phyloP scores from a whole-genome alignment of 805 yeast genomes.

The Candida maesae region DNA sequence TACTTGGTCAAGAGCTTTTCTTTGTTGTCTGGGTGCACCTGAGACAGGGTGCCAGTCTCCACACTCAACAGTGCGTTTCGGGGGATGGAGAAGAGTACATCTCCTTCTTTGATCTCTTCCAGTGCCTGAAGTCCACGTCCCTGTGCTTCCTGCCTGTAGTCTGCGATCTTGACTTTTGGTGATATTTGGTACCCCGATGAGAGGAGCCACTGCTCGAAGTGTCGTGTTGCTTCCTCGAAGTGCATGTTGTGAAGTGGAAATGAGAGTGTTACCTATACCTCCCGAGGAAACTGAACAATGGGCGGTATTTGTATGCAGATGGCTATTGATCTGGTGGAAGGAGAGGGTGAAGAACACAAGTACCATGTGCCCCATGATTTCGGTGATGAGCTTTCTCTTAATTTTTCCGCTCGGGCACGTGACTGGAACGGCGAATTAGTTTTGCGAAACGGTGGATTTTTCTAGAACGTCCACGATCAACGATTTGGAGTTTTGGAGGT shows the following conservation, averaged over 20 bases:
- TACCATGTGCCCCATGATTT: no score
- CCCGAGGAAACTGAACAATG: no score
- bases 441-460: slow-evolving; percentile 1
- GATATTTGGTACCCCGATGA: slow-evolving; percentile 45
- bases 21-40: slow-evolving; percentile 30
- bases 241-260: no score
- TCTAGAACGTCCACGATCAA: slow-evolving; percentile 10
- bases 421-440: no score
- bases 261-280: no score
- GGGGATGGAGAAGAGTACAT: slow-evolving; percentile 68
- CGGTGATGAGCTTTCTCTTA: no score
- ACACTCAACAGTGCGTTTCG: slow-evolving; percentile 52
- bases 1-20: slow-evolving; percentile 37
- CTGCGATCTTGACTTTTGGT: slow-evolving; percentile 54
- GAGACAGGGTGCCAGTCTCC: slow-evolving; percentile 47
- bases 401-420: no score
- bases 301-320: no score
- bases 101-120: slow-evolving; percentile 57
- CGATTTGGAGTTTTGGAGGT: no score
- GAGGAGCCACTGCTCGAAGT: slow-evolving; percentile 44
- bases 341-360: no score
- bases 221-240: slow-evolving; percentile 31
- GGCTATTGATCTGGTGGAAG: no score
- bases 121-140: slow-evolving; percentile 78
- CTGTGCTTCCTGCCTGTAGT: slow-evolving; percentile 53